A percentile compares a stretch with the other conserved stretches of the same genome.
Evolutionary conservation across 139 green algal genomes (phyloP).

Genomic region (Tetradesmus lagerheimii): DNA sequence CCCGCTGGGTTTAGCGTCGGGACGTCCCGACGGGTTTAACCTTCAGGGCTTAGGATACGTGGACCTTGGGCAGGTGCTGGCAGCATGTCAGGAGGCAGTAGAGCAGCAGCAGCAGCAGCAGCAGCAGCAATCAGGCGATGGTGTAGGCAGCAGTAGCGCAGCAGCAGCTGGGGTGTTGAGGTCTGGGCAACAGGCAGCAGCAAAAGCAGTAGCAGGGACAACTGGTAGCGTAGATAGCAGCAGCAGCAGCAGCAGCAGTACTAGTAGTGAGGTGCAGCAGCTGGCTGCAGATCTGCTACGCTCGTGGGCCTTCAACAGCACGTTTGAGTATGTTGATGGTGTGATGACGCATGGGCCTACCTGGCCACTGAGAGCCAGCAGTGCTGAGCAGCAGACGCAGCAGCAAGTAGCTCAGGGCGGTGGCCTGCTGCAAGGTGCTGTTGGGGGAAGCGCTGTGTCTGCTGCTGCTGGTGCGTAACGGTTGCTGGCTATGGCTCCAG

Average conservation of each 20-base stretch:
- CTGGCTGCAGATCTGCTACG: not conserved
- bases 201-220: not conserved
- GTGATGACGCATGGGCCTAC: not conserved
- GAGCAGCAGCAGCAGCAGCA: conserved; percentile 11
- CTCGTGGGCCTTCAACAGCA: conserved; percentile 12
- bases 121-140: not conserved
- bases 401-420: no score
- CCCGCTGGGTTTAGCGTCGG: conserved; percentile 17
- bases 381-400: no score
- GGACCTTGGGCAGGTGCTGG: conserved; percentile 14
- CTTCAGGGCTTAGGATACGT: conserved; percentile 8
- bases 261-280: not conserved
- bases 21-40: not conserved
- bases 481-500: no score
- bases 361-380: not conserved
- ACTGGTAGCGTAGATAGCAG: not conserved
- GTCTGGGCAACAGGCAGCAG: not conserved
- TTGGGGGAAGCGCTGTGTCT: no score
- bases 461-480: no score
- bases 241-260: not conserved
- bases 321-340: conserved; percentile 4
- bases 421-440: no score
- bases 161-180: not conserved
- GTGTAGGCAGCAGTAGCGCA: not conserved
- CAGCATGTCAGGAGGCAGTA: conserved; percentile 2